Base-by-base conservation (phyloP, 139 green algal genomes). In the Deuterostichococcus epilithicus region DNA sequence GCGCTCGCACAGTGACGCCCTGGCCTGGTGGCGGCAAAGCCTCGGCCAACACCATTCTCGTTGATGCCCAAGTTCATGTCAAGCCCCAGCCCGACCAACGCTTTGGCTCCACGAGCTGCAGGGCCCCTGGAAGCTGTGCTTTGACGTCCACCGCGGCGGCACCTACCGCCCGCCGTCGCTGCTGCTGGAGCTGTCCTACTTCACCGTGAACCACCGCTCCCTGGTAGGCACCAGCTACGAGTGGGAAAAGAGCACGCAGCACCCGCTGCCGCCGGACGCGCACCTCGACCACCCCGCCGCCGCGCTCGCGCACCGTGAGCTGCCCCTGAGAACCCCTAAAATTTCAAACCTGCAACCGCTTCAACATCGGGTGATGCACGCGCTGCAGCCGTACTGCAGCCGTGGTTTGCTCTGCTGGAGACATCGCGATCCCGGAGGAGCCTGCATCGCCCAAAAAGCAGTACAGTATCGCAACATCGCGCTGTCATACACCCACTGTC, bases 41-140 rank as follows among this genome's bases (percentile, higher is more conserved):
- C n/a, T n/a, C n/a, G n/a, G n/a, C n/a, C n/a, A n/a, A n/a, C n/a
- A n/a, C n/a, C n/a, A n/a, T n/a, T n/a, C n/a, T n/a, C n/a, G n/a
- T n/a, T n/a, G n/a, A n/a, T n/a, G n/a, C n/a, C n/a, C n/a, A n/a
- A n/a, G n/a, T n/a, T n/a, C n/a, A n/a, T n/a, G n/a, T n/a, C n/a
- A n/a, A n/a, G n/a, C n/a, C n/a, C n/a, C n/a, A n/a, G n/a, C n/a
- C n/a, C n/a, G n/a, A n/a, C n/a, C n/a, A n/a, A n/a, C n/a, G n/a
- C n/a, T n/a, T n/a, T n/a, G n/a, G 42, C 42, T 13, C 8, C 42
- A 8, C 13, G 8, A 23, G 42, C 42, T 63, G 28, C 77, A 72
- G 72, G 82, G 82, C 10, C 82, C 82, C 30, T 86, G 82, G 82
- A 36, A 69, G 25, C 70, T 76, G 0, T 86, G 82, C 75, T 86